Conservation (phyloP, 495 filamentous ascomycete species). For the Annulohypoxylon moriforme region DNA sequence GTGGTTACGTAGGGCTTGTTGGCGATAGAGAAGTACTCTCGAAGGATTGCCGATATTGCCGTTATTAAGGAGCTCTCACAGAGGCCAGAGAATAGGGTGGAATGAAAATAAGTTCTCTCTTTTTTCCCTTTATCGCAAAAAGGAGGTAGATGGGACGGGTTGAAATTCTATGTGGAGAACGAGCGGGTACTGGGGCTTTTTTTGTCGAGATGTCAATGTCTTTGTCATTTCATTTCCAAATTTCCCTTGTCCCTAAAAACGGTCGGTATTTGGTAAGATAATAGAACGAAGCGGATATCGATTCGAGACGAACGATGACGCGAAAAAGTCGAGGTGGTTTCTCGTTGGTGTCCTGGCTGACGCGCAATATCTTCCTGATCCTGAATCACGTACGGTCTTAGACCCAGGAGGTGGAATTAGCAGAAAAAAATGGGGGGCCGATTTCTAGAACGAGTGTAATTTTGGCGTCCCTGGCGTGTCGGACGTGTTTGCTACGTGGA, state of each 20-base stretch:
- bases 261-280: conserved; percentile 13
- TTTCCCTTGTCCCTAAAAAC: conserved; percentile 20
- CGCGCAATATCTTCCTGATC: conserved; percentile 30
- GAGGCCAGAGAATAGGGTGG: conserved; percentile 8
- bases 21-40: conserved; percentile 15
- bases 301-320: conserved; percentile 4
- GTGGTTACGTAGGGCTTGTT: conserved; percentile 26
- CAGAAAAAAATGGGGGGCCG: not conserved
- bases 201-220: conserved; percentile 41
- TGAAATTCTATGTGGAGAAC: conserved; percentile 36
- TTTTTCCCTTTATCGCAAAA: conserved; percentile 37
- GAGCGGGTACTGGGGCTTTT: conserved; percentile 36
- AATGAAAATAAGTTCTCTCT: conserved; percentile 17
- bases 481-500: conserved; percentile 16
- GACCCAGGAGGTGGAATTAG: conserved; percentile 27
- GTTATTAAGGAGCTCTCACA: conserved; percentile 24
- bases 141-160: conserved; percentile 32
- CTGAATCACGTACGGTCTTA: conserved; percentile 20
- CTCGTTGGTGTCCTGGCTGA: conserved; percentile 24
- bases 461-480: conserved; percentile 25
- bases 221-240: conserved; percentile 44
- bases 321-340: conserved; percentile 24
- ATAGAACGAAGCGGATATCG: conserved; percentile 4
- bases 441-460: conserved; percentile 24
- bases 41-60: conserved; percentile 16